Conservation (phyloP, 2,329 filamentous ascomycete species). For the Cryphonectria japonica region DNA sequence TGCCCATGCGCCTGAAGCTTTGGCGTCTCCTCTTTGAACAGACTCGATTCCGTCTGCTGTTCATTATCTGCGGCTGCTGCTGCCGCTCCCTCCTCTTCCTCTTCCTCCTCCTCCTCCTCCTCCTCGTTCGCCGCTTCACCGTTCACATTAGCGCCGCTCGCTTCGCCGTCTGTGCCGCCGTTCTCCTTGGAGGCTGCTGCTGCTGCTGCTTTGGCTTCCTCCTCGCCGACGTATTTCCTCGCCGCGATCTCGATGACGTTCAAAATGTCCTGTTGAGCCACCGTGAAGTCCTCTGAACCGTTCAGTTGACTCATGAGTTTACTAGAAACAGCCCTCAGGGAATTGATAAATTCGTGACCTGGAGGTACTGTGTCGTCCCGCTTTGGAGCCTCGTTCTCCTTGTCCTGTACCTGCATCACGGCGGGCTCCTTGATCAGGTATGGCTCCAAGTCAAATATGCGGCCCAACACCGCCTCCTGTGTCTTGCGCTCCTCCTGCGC, state of each 20-base stretch:
- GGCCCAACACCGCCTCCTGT: slow-evolving; percentile 57
- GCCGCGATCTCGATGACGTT: slow-evolving; percentile 56
- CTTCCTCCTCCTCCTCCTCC: slow-evolving; percentile 12
- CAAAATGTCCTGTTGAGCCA: slow-evolving; percentile 51
- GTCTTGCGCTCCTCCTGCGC: slow-evolving; percentile 58
- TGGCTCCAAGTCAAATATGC: slow-evolving; percentile 56
- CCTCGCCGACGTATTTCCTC: slow-evolving; percentile 52
- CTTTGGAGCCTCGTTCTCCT: slow-evolving; percentile 32
- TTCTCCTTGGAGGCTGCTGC: slow-evolving; percentile 24
- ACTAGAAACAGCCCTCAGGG: slow-evolving; percentile 46
- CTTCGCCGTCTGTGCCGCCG: slow-evolving; percentile 23
- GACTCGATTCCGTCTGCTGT: slow-evolving; percentile 25
- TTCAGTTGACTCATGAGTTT: slow-evolving; percentile 49
- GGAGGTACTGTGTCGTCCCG: slow-evolving; percentile 24
- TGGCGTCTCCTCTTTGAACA: slow-evolving; percentile 32
- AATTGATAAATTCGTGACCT: slow-evolving; percentile 40
- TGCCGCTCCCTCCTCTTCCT: background rate
- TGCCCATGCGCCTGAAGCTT: slow-evolving; percentile 34
- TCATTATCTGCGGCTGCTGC: background rate
- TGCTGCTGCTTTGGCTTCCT: slow-evolving; percentile 35
- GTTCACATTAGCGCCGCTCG: slow-evolving; percentile 16
- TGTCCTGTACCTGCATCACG: slow-evolving; percentile 32
- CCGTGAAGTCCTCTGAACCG: slow-evolving; percentile 39
- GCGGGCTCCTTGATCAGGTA: slow-evolving; percentile 42
- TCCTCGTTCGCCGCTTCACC: slow-evolving; percentile 10